phyloP scores from a whole-genome alignment of 805 yeast species.

The Candida caryicola region DNA sequence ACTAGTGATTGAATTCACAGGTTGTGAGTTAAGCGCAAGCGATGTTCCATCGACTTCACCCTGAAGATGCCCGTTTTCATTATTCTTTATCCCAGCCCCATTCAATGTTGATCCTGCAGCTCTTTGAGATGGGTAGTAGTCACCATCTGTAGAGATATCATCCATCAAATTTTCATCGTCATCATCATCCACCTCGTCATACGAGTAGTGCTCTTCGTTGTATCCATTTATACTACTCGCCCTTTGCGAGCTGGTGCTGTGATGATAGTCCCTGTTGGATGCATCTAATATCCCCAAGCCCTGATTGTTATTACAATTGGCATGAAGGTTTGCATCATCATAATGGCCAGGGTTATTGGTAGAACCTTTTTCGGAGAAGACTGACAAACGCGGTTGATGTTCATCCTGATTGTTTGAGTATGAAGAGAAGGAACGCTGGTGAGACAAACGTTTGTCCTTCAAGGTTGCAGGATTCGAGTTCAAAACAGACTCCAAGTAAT shows the following conservation, averaged over 20 bases:
- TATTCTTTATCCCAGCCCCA: background rate
- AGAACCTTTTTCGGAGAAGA: constrained; percentile 1
- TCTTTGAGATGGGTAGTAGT: constrained; percentile 12
- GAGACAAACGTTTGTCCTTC: constrained; percentile 10
- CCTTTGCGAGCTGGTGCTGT: constrained; percentile 7
- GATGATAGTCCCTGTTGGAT: constrained; percentile 8
- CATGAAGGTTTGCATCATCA: too few relatives aligned
- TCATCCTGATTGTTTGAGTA: constrained; percentile 13
- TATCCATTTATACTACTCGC: constrained; percentile 22
- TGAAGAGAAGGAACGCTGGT: constrained; percentile 14
- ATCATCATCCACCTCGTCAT: constrained; percentile 23
- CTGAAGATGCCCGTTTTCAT: background rate
- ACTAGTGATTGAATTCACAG: constrained; percentile 12
- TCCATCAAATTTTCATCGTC: constrained; percentile 21
- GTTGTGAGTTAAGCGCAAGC: background rate
- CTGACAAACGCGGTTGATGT: background rate
- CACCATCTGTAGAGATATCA: constrained; percentile 31
- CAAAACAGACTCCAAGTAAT: constrained; percentile 20
- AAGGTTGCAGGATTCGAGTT: constrained; percentile 7
- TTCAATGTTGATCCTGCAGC: constrained; percentile 3
- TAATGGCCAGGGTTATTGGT: background rate
- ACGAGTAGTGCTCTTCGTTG: constrained; percentile 26
- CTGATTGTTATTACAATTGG: too few relatives aligned
- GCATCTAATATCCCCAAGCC: constrained; percentile 14
- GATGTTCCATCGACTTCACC: background rate